Conservation (phyloP, 106 monocot species). For the Gastrodia elata region DNA sequence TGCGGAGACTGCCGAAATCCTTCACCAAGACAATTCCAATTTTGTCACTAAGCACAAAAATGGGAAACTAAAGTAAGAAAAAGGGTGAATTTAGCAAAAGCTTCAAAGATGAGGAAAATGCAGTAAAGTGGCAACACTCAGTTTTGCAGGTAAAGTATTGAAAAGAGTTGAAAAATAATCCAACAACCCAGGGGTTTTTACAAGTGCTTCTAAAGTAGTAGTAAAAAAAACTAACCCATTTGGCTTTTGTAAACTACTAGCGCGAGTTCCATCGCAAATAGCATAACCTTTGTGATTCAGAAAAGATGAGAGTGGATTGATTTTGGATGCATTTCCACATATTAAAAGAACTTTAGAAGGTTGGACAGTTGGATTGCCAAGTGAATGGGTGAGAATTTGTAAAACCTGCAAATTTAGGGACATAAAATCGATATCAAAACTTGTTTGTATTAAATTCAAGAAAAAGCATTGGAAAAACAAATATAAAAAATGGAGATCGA, state of each 20-base stretch:
- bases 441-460: background rate
- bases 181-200: background rate
- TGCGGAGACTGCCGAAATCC: conserved; percentile 9
- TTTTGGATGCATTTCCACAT: background rate
- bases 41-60: background rate
- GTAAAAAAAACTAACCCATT: background rate
- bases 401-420: background rate
- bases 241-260: background rate
- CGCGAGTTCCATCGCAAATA: background rate
- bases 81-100: background rate
- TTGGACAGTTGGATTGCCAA: background rate
- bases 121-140: background rate
- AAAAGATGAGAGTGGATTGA: background rate
- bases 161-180: background rate
- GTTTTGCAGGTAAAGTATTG: background rate
- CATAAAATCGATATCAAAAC: background rate
- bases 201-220: background rate
- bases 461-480: background rate
- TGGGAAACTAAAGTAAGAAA: no score
- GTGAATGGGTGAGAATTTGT: background rate
- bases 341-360: background rate
- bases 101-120: background rate
- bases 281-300: background rate
- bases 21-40: background rate
- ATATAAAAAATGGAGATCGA: background rate